phyloP scores from a whole-genome alignment of 2,329 filamentous ascomycete genomes.

The Colletotrichum karsti region DNA sequence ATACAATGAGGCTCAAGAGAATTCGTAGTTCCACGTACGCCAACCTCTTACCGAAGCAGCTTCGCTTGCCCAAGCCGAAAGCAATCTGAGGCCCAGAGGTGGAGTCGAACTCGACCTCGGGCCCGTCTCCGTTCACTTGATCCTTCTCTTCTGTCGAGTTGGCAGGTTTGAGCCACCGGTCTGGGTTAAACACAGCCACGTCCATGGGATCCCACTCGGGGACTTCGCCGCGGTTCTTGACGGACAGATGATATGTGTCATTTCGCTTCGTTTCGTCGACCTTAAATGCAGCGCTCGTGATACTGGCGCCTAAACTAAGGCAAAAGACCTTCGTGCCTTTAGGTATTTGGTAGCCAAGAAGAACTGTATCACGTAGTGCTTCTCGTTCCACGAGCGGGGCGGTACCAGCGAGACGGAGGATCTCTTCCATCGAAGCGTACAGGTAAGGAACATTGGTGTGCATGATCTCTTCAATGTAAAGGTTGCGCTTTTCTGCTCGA shows the following conservation, averaged over 20 bases:
- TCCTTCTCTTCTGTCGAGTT: not conserved
- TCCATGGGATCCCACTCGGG: conserved; percentile 8
- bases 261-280: conserved; percentile 38
- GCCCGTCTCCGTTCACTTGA: not conserved
- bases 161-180: not conserved
- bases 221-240: conserved; percentile 30
- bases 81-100: conserved; percentile 43
- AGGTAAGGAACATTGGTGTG: conserved; percentile 34
- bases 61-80: conserved; percentile 44
- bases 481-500: conserved; percentile 23
- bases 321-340: conserved; percentile 38
- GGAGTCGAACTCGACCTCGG: conserved; percentile 40
- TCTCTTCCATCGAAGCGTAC: conserved; percentile 39
- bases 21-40: conserved; percentile 45
- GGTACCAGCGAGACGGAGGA: conserved; percentile 35
- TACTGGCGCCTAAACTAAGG: conserved; percentile 35
- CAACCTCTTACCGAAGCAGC: conserved; percentile 47
- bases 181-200: conserved; percentile 4
- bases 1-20: conserved; percentile 43
- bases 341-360: conserved; percentile 36
- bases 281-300: conserved; percentile 34
- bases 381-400: conserved; percentile 33
- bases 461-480: conserved; percentile 32
- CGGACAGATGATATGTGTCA: conserved; percentile 3
- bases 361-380: conserved; percentile 33